phyloP scores from a whole-genome alignment of 805 yeast genomes.

The Pichia paraexigua region DNA sequence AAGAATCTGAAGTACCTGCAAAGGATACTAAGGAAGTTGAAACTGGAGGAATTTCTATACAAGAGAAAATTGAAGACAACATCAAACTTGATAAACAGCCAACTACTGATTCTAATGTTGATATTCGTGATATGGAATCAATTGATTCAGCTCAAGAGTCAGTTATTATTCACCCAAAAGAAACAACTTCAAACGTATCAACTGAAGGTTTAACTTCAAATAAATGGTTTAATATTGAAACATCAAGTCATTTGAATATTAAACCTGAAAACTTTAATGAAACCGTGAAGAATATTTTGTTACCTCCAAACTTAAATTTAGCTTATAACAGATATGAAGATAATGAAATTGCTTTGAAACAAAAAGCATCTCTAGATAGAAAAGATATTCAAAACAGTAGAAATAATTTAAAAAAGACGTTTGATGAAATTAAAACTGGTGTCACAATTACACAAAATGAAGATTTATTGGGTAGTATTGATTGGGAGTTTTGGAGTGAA shows the following conservation, averaged over 20 bases:
- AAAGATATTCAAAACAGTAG: conserved; percentile 44
- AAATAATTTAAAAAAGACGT: conserved; percentile 33
- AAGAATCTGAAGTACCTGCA: neutral
- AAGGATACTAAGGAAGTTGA: neutral
- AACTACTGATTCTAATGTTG: neutral
- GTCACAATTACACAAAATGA: conserved; percentile 32
- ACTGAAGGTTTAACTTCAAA: conserved; percentile 1
- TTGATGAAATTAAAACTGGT: conserved; percentile 42
- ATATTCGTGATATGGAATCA: conserved; percentile 8
- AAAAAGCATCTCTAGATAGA: conserved; percentile 43
- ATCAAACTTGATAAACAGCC: neutral
- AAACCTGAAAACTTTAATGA: conserved; percentile 18
- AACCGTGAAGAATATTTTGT: conserved; percentile 3
- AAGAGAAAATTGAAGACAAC: neutral
- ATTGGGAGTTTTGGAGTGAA: conserved; percentile 84
- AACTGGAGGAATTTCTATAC: neutral
- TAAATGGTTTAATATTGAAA: conserved; percentile 24
- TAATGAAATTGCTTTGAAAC: conserved; percentile 42
- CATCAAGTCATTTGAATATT: neutral
- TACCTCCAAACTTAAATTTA: conserved; percentile 45
- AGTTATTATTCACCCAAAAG: conserved; percentile 13
- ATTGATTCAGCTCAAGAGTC: conserved; percentile 7
- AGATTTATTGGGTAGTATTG: conserved; percentile 34
- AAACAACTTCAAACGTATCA: conserved; percentile 3
- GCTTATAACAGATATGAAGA: conserved; percentile 52